phyloP scores from a whole-genome alignment of 345 rosid species.

The Corchorus olitorius region DNA sequence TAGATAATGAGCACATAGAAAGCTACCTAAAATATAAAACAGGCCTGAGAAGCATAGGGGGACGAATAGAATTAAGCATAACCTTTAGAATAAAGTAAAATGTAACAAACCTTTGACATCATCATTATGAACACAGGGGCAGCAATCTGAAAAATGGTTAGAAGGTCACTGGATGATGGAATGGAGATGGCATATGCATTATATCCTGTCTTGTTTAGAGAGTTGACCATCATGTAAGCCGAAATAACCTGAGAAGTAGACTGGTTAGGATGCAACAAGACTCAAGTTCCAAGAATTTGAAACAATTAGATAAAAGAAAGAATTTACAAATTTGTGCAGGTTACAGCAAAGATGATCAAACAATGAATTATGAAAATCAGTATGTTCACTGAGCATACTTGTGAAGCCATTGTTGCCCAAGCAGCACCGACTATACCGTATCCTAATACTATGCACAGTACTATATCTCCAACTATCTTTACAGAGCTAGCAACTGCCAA shows the following conservation, averaged over 20 bases:
- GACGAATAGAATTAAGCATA: not conserved
- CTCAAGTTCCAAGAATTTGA: not conserved
- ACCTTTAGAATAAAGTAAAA: not conserved
- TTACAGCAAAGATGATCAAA: not conserved
- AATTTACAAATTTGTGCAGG: not conserved
- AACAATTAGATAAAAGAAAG: not conserved
- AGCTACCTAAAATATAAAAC: constrained; percentile 52
- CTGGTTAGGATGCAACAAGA: constrained; percentile 19
- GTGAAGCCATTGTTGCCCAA: constrained; percentile 95
- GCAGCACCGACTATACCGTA: constrained; percentile 96
- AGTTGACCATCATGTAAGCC: constrained; percentile 77
- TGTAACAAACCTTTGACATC: constrained; percentile 63
- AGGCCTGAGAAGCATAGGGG: not conserved
- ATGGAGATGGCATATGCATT: constrained; percentile 57
- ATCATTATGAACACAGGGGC: constrained; percentile 77
- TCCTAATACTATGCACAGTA: constrained; percentile 74
- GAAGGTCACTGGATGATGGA: constrained; percentile 62
- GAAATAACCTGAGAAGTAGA: constrained; percentile 60
- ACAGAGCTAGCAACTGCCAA: constrained; percentile 71
- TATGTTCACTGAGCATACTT: constrained; percentile 44
- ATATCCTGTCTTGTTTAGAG: constrained; percentile 74
- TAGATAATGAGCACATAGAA: constrained; percentile 76
- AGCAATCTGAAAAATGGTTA: constrained; percentile 62
- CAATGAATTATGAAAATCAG: constrained; percentile 4
- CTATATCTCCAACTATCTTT: constrained; percentile 73